A percentile compares a stretch with the other conserved stretches of the same genome.
phyloP scores from a whole-genome alignment of 345 rosid species.

The Gossypium longicalyx region DNA sequence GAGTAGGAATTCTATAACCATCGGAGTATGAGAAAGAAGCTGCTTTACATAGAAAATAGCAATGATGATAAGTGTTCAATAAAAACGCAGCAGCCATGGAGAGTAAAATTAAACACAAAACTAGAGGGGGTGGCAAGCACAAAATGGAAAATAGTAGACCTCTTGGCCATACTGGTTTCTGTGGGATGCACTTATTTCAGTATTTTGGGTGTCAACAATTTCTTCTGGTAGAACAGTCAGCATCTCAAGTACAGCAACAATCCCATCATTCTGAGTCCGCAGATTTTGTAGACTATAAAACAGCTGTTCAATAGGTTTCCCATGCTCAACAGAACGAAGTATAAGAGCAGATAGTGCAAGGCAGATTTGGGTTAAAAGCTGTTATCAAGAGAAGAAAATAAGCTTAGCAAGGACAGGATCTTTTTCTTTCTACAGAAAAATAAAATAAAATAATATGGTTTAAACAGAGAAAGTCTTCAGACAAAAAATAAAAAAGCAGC shows the following conservation, averaged over 20 bases:
- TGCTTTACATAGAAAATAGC: constrained; percentile 26
- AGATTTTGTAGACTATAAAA: constrained; percentile 75
- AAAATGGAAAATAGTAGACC: constrained; percentile 33
- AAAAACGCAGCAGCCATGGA: background rate
- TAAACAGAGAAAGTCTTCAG: background rate
- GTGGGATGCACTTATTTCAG: constrained; percentile 44
- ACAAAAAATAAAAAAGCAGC: constrained; percentile 20
- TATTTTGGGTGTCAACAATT: constrained; percentile 57
- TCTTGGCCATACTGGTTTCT: constrained; percentile 64
- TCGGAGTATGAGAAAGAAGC: constrained; percentile 76
- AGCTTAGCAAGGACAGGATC: background rate
- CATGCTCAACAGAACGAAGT: constrained; percentile 64
- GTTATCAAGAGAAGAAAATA: constrained; percentile 25
- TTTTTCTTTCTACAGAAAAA: background rate
- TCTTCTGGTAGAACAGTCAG: constrained; percentile 96
- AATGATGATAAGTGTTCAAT: background rate
- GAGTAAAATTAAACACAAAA: background rate
- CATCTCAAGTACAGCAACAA: constrained; percentile 84
- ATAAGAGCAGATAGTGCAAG: constrained; percentile 84
- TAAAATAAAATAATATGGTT: background rate
- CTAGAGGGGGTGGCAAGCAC: constrained; percentile 15
- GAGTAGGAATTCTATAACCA: constrained; percentile 83
- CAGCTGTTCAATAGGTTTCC: constrained; percentile 79
- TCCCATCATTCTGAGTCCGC: constrained; percentile 69
- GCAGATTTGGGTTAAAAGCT: constrained; percentile 95